phyloP scores from a whole-genome alignment of 1,284 basidiomycete species.

The Earliella scabrosa region DNA sequence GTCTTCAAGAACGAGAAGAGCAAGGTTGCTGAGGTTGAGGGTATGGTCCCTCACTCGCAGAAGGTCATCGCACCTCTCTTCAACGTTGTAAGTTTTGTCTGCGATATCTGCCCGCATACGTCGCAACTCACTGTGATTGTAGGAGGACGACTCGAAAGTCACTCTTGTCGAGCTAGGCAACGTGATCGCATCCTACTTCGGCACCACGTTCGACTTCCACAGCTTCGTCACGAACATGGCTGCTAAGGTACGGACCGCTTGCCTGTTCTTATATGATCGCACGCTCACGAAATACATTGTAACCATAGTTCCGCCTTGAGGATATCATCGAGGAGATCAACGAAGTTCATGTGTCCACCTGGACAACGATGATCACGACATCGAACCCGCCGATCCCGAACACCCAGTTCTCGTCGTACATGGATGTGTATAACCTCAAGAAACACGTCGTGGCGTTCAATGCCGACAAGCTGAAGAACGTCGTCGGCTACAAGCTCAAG shows the following conservation, averaged over 20 bases:
- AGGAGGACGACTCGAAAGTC: slow-evolving; percentile 83
- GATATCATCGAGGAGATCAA: slow-evolving; percentile 87
- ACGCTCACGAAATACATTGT: neutral
- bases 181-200: slow-evolving; percentile 76
- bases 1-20: slow-evolving; percentile 75
- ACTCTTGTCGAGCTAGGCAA: slow-evolving; percentile 79
- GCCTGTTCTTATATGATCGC: neutral
- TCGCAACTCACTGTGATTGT: slow-evolving; percentile 1
- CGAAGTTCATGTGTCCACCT: slow-evolving; percentile 83
- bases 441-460: slow-evolving; percentile 70
- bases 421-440: slow-evolving; percentile 75
- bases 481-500: slow-evolving; percentile 73
- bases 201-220: slow-evolving; percentile 86
- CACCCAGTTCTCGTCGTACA: slow-evolving; percentile 81
- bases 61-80: slow-evolving; percentile 78
- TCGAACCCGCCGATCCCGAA: slow-evolving; percentile 79
- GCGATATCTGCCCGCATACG: neutral
- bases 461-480: slow-evolving; percentile 73
- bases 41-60: slow-evolving; percentile 58
- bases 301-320: slow-evolving; percentile 55
- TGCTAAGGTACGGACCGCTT: slow-evolving; percentile 55
- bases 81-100: slow-evolving; percentile 63
- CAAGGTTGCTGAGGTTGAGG: slow-evolving; percentile 63
- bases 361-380: slow-evolving; percentile 82
- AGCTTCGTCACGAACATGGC: slow-evolving; percentile 72